These are phyloP conservation scores for Penicillium sp. DNA, from an alignment of 2,329 filamentous ascomycete genomes.

Conservation along the genomic window DNA sequence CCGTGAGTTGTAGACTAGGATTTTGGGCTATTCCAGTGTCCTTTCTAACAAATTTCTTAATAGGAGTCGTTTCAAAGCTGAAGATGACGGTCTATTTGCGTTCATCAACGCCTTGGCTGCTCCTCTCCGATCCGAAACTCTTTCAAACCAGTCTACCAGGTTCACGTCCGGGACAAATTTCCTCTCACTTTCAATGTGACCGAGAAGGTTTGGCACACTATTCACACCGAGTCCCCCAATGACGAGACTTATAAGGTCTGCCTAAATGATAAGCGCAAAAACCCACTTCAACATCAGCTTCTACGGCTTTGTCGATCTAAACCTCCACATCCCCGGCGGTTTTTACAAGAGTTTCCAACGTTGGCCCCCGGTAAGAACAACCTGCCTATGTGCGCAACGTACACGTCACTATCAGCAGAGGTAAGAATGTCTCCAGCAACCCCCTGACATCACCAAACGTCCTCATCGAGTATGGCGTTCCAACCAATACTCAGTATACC, in stretches of 20 bases:
- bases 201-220: not conserved
- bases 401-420: not conserved
- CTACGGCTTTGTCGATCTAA: not conserved
- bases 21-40: no score
- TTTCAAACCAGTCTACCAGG: not conserved
- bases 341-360: not conserved
- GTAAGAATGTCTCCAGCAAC: not conserved
- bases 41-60: not conserved
- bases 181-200: not conserved
- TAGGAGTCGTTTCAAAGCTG: not conserved
- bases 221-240: not conserved
- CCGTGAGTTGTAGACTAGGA: not conserved
- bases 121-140: not conserved
- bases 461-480: not conserved
- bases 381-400: constrained; percentile 1
- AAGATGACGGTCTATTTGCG: not conserved
- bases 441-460: not conserved
- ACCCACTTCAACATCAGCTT: not conserved
- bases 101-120: not conserved
- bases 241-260: not conserved
- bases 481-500: not conserved
- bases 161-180: constrained; percentile 1
- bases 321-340: not conserved
- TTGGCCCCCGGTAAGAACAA: constrained; percentile 3
- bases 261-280: not conserved